Percentiles rank a stretch among this genome's conserved stretches.
Evolutionary conservation across 2,329 filamentous ascomycete genomes (phyloP).

Genomic region (Penicillium sp.): DNA sequence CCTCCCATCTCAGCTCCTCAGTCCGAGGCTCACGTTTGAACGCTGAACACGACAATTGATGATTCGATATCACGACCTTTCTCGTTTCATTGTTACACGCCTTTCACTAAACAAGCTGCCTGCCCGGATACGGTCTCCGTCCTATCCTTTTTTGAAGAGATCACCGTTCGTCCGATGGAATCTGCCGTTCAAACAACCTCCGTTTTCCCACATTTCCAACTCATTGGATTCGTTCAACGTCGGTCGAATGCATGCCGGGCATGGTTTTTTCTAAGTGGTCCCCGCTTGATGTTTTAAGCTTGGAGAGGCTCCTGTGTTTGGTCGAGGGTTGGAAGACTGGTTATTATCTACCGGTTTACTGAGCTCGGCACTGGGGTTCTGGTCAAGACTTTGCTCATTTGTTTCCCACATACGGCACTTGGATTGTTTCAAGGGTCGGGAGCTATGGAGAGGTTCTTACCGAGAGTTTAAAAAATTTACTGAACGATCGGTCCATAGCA

Average conservation of each 20-base stretch:
- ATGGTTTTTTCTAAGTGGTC: conserved; percentile 29
- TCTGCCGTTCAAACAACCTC: conserved; percentile 37
- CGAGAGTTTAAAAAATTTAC: conserved; percentile 44
- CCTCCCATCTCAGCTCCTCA: conserved; percentile 59
- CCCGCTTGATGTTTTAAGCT: conserved; percentile 25
- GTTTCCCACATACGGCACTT: conserved; percentile 23
- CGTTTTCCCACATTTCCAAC: conserved; percentile 31
- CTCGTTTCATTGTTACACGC: conserved; percentile 37
- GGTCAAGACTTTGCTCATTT: conserved; percentile 43
- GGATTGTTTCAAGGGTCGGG: conserved; percentile 26
- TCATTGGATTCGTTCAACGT: conserved; percentile 40
- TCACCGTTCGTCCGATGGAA: conserved; percentile 34
- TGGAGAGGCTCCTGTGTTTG: conserved; percentile 43
- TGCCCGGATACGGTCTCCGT: conserved; percentile 29
- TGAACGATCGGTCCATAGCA: conserved; percentile 35
- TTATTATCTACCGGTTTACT: conserved; percentile 12
- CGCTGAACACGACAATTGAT: conserved; percentile 47
- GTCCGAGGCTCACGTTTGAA: conserved; percentile 46
- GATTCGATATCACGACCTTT: conserved; percentile 41
- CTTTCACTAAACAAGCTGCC: conserved; percentile 34
- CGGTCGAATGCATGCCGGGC: conserved; percentile 37
- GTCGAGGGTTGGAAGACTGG: conserved; percentile 41
- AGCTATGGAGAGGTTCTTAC: conserved; percentile 46
- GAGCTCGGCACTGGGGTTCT: conserved; percentile 37
- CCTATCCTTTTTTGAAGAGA: conserved; percentile 24